Conservation (phyloP, 2,329 filamentous ascomycete genomes). For the Hypomyces perniciosus region DNA sequence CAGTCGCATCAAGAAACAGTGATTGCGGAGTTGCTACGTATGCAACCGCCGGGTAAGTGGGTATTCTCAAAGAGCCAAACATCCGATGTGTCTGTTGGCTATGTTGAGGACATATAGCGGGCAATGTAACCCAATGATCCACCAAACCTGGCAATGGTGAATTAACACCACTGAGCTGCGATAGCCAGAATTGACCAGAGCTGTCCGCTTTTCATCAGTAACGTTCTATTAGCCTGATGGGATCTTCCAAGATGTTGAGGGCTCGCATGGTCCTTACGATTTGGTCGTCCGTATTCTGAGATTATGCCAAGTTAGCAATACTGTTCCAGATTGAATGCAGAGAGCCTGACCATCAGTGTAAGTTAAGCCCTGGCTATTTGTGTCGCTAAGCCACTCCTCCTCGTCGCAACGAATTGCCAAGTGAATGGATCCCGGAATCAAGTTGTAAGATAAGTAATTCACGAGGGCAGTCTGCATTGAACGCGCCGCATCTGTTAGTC, state of each 20-base stretch:
- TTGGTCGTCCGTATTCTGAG: not conserved
- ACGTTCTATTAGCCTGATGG: too few species aligned
- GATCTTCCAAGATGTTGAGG: too few species aligned
- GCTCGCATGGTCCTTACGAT: not conserved
- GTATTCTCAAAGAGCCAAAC: not conserved
- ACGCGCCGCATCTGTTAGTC: too few species aligned
- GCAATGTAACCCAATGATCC: too few species aligned
- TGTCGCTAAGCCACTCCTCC: not conserved
- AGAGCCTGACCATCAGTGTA: not conserved
- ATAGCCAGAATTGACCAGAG: too few species aligned
- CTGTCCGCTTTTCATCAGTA: too few species aligned
- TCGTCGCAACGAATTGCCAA: not conserved
- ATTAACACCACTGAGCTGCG: too few species aligned
- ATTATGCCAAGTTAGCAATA: not conserved
- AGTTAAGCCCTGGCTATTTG: not conserved
- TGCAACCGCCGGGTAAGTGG: not conserved
- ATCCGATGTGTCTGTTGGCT: too few species aligned
- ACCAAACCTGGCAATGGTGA: too few species aligned
- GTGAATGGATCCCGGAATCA: not conserved
- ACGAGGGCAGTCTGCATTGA: too few species aligned
- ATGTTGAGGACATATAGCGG: too few species aligned
- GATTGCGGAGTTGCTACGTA: not conserved
- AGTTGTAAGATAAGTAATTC: too few species aligned
- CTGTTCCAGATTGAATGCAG: not conserved
- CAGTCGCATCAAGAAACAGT: not conserved